Conservation (phyloP, 2,329 filamentous ascomycete genomes). For the Bipolaris cookei region DNA sequence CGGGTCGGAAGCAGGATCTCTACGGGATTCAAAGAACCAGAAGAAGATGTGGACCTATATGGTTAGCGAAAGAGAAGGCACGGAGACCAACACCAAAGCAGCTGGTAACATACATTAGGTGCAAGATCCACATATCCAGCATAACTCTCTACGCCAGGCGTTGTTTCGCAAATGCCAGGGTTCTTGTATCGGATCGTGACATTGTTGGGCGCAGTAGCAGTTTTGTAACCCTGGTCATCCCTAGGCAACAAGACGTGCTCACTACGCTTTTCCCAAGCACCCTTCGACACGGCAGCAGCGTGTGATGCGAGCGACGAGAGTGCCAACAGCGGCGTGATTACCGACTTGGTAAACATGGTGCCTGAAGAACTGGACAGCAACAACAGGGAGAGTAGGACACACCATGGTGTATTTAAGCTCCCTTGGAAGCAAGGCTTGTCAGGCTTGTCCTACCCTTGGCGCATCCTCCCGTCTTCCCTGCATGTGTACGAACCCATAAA, state of each 20-base stretch:
- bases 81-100: neutral
- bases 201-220: constrained; percentile 54
- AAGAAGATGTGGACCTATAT: constrained; percentile 50
- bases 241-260: constrained; percentile 43
- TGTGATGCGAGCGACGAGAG: constrained; percentile 21
- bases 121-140: constrained; percentile 52
- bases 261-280: constrained; percentile 29
- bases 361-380: neutral
- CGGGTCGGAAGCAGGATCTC: constrained; percentile 55
- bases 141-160: constrained; percentile 58
- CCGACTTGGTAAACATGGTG: constrained; percentile 23
- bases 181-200: constrained; percentile 59
- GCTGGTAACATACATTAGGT: constrained; percentile 26
- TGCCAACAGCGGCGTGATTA: constrained; percentile 18
- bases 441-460: neutral
- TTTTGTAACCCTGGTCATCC: constrained; percentile 53
- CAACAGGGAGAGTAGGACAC: neutral
- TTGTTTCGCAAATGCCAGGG: constrained; percentile 61
- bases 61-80: neutral
- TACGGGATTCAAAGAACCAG: constrained; percentile 61
- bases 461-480: too few species aligned
- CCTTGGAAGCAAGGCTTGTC: constrained; percentile 7
- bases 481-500: too few species aligned
- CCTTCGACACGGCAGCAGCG: constrained; percentile 25
- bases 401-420: constrained; percentile 25